phyloP scores from a whole-genome alignment of 176 grass and related monocot genomes.

The Thalia dealbata region DNA sequence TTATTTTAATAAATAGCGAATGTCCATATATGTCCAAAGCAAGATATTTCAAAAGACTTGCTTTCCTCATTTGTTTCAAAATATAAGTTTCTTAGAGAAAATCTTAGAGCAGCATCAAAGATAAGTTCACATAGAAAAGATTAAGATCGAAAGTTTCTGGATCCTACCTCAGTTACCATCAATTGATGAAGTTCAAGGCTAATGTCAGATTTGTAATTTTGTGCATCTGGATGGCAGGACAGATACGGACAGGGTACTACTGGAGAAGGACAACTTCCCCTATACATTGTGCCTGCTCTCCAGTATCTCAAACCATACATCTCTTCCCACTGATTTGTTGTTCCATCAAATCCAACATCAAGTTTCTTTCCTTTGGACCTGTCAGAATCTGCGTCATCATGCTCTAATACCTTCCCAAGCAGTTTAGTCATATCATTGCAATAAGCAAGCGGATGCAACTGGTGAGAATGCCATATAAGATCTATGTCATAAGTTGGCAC shows the following conservation, averaged over 20 bases:
- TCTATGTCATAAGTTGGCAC: constrained; percentile 88
- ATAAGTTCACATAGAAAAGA: background rate
- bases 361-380: constrained; percentile 83
- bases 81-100: background rate
- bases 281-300: constrained; percentile 79
- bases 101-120: background rate
- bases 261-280: constrained; percentile 51
- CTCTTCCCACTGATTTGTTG: constrained; percentile 61
- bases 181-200: constrained; percentile 29
- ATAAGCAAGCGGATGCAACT: constrained; percentile 62
- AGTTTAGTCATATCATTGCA: constrained; percentile 59
- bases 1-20: background rate
- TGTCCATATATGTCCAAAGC: background rate
- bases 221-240: constrained; percentile 6
- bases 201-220: constrained; percentile 17
- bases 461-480: constrained; percentile 92
- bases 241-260: constrained; percentile 39
- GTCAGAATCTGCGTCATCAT: constrained; percentile 86
- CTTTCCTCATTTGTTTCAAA: background rate
- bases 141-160: background rate
- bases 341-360: constrained; percentile 58
- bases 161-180: constrained; percentile 51
- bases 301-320: constrained; percentile 76
- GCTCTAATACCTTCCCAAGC: constrained; percentile 73
- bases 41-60: background rate